phyloP scores from a whole-genome alignment of 306 rosid genomes.

The Pyrus pyrifolia region DNA sequence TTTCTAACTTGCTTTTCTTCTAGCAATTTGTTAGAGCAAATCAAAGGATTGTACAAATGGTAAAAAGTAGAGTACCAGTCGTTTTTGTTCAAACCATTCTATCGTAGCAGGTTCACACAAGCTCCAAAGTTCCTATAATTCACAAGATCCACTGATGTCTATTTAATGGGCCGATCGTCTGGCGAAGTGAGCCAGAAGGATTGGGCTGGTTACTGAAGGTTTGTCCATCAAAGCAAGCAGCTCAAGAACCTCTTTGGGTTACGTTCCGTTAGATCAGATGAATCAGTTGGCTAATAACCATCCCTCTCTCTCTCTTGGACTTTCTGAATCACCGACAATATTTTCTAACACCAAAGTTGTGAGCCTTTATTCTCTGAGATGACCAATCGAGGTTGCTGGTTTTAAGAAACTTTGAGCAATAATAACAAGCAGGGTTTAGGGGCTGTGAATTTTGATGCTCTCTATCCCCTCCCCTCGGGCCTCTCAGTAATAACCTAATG shows the following conservation, averaged over 20 bases:
- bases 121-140: no score
- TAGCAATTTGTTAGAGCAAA: no score
- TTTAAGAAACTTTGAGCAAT: background rate
- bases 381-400: slow-evolving; percentile 16
- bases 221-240: slow-evolving; percentile 8
- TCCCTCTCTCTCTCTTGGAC: background rate
- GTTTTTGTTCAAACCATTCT: no score
- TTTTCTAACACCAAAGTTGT: background rate
- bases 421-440: background rate
- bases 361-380: slow-evolving; percentile 20
- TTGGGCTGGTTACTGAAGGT: background rate
- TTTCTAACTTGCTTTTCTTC: no score
- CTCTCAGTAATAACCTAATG: background rate
- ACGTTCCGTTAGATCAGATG: background rate
- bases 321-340: slow-evolving; percentile 12
- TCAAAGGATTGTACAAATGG: no score
- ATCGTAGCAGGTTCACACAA: no score
- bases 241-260: slow-evolving; percentile 9
- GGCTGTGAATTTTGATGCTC: background rate
- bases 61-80: no score
- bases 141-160: no score
- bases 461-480: background rate
- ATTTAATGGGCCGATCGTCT: no score
- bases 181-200: no score
- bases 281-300: background rate